phyloP scores from a whole-genome alignment of 208 protist species.

The Trypanosoma lewisi region DNA sequence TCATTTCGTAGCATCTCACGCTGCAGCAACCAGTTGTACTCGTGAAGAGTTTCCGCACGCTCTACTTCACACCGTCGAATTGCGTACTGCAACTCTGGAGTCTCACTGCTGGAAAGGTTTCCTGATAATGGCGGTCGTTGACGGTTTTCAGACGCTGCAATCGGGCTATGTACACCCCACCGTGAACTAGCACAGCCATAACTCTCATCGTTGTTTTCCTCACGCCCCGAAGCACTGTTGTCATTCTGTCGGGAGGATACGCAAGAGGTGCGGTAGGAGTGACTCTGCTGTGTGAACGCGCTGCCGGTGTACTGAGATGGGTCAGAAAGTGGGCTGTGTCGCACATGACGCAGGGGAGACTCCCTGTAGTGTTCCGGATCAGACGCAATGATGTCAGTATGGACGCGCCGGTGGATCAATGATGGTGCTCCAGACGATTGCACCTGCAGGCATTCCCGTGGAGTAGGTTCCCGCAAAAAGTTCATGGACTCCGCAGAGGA shows the following conservation, averaged over 20 bases:
- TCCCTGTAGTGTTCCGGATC: neutral
- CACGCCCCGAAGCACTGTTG: neutral
- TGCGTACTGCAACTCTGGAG: neutral
- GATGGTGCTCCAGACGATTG: neutral
- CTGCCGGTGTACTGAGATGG: neutral
- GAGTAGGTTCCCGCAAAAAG: constrained; percentile 7
- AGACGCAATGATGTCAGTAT: neutral
- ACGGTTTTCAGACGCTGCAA: neutral
- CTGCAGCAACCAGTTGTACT: constrained; percentile 18
- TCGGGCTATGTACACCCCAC: neutral
- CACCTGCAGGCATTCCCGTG: constrained; percentile 4
- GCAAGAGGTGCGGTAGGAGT: neutral
- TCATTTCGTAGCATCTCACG: constrained; percentile 34
- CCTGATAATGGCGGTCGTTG: neutral
- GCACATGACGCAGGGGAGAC: neutral
- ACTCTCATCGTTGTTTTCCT: neutral
- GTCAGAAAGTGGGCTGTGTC: neutral
- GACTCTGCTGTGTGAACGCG: neutral
- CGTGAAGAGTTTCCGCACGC: constrained; percentile 10
- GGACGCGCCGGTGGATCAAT: neutral
- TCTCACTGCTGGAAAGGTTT: neutral
- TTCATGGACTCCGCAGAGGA: neutral
- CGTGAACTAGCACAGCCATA: constrained; percentile 20
- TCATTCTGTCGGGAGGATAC: neutral
- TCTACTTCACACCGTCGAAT: neutral